Evolutionary conservation across 2,329 filamentous ascomycete species (phyloP), one percentile per base, ranked within the genome.

Genomic region (Trichoderma sp.): DNA sequence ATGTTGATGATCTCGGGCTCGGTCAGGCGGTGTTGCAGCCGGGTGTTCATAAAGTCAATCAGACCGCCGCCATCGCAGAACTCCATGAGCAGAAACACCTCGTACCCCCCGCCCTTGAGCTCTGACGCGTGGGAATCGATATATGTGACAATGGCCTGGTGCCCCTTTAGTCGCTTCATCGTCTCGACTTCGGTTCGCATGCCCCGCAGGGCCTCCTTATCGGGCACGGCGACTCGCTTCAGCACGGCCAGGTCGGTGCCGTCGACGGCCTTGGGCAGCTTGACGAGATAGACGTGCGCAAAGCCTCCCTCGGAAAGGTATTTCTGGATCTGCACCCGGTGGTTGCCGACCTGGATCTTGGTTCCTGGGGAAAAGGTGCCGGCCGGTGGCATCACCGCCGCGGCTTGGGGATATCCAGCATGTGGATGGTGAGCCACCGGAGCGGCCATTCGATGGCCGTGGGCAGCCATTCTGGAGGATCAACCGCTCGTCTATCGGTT

Each of bases 21-120:
- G 43, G 95, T 99, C 80, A 99, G 85, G 62, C 96, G 92, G 79
- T 99, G 94, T 82, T 99, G 96, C 76, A 99, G 83, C 65, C 96
- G 89, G 43, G 96, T 99, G 82, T 99, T 99, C 96, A 99, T 99
- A 79, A 98, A 99, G 82, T 99, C 96, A 79, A 99, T 99, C 78
- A 99, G 83, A 43, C 96, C 95, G 72, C 96, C 96, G 62, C 96
- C 96, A 76, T 92, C 89, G 83, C 96, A 99, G 81, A 91, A 97
- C 79, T 99, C 96, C 96, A 99, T 99, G 73, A 99, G 89, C 77
- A 99, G 81, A 77, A 99, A 99, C 70, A 99, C 96, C 84, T 99
- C 96, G 80, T 97, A 99, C 70, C 96, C 96, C 53, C 94, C 94
- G 63, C 92, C 93, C 75, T 92, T 91, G 75, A 98, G 84, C 81